phyloP scores from a whole-genome alignment of 371 early-diverging fungal genomes.

The Rhizopus delemar region DNA sequence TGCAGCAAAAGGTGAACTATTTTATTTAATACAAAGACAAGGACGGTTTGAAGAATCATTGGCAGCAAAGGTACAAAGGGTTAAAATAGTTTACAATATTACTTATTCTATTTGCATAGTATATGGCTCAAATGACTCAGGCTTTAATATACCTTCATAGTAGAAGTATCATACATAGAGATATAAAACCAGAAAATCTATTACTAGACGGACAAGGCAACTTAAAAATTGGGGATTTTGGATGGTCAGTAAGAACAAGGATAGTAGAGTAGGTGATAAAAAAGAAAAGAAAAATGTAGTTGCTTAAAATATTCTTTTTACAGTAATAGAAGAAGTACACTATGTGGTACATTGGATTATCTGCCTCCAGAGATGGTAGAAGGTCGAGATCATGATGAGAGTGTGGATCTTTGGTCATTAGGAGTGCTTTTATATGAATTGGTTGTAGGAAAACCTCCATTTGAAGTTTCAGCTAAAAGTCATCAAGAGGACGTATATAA shows the following conservation, averaged over 20 bases:
- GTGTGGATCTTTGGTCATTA: constrained; percentile 84
- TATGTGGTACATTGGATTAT: constrained; percentile 99
- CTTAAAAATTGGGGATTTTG: constrained; percentile 54
- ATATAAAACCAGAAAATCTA: constrained; percentile 96
- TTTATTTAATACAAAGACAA: constrained; percentile 73
- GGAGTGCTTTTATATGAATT: constrained; percentile 95
- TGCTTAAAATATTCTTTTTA: not conserved
- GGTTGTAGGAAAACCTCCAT: constrained; percentile 94
- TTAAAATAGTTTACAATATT: no score
- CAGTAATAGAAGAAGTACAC: constrained; percentile 70
- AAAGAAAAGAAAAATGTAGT: no score
- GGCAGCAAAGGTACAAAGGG: constrained; percentile 73
- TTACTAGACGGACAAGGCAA: constrained; percentile 64
- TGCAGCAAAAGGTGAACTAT: constrained; percentile 95
- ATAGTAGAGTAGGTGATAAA: constrained; percentile 31
- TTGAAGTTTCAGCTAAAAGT: constrained; percentile 67
- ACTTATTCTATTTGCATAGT: constrained; percentile 44
- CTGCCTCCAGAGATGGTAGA: constrained; percentile 94
- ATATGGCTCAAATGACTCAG: constrained; percentile 83
- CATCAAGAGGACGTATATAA: constrained; percentile 28
- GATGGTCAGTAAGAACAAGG: constrained; percentile 50
- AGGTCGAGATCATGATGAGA: constrained; percentile 71
- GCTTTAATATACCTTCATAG: constrained; percentile 86
- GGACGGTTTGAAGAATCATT: constrained; percentile 75
- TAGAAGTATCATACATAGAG: constrained; percentile 96